Evolutionary conservation across 2,329 filamentous ascomycete species (phyloP).

Genomic region (Teratosphaeria epicoccoides): DNA sequence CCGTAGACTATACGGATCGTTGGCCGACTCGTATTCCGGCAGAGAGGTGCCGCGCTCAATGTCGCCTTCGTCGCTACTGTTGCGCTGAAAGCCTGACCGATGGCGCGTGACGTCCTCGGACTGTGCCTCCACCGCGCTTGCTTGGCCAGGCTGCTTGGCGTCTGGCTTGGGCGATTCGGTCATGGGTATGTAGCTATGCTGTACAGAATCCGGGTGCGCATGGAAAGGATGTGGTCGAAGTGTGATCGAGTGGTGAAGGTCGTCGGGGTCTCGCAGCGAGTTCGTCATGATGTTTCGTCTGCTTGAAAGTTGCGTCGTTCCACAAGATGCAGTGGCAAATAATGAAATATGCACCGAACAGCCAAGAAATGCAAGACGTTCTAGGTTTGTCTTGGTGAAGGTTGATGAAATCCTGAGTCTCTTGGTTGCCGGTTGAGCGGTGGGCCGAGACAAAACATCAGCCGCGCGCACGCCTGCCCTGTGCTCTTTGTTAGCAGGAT

Average conservation of each 20-base stretch:
- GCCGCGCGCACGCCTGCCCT: not conserved
- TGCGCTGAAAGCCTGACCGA: slow-evolving; percentile 25
- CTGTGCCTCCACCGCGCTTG: slow-evolving; percentile 29
- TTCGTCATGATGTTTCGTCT: slow-evolving; percentile 10
- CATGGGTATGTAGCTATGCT: slow-evolving; percentile 12
- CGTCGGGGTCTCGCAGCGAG: slow-evolving; percentile 31
- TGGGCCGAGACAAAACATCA: not conserved
- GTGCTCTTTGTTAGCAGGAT: not conserved
- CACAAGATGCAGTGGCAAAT: not conserved
- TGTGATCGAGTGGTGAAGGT: slow-evolving; percentile 39
- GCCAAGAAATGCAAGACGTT: not conserved
- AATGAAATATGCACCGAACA: not conserved
- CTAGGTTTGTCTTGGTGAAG: not conserved
- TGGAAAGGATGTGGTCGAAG: slow-evolving; percentile 38
- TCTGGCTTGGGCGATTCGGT: slow-evolving; percentile 14
- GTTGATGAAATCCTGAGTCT: not conserved
- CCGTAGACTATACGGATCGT: slow-evolving; percentile 73
- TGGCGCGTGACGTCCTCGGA: slow-evolving; percentile 17
- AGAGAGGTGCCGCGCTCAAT: slow-evolving; percentile 38
- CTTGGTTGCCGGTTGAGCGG: not conserved
- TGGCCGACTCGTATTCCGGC: slow-evolving; percentile 51
- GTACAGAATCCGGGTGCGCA: slow-evolving; percentile 19
- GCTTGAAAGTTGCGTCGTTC: not conserved
- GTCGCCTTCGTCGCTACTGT: slow-evolving; percentile 25
- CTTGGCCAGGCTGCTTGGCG: slow-evolving; percentile 24